Percentiles rank a stretch among this genome's conserved stretches.
phyloP scores from a whole-genome alignment of 2,329 filamentous ascomycete genomes.

The Fusarium hostae region DNA sequence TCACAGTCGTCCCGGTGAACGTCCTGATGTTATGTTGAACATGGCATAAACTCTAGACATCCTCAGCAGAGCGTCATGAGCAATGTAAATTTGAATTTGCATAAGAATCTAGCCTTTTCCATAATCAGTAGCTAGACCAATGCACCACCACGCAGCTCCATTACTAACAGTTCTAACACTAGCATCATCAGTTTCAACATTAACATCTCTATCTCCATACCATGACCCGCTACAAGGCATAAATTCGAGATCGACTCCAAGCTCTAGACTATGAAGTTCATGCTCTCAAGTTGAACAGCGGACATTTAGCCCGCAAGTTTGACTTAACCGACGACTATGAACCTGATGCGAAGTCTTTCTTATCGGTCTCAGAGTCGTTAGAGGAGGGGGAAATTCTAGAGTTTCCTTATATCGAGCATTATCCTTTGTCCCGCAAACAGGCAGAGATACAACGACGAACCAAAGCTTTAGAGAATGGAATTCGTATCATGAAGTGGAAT shows the following conservation, averaged over 20 bases:
- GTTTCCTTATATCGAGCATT: neutral
- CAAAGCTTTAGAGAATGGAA: neutral
- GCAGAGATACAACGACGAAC: neutral
- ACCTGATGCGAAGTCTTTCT: neutral
- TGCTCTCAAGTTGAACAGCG: neutral
- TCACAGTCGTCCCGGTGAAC: too few species aligned
- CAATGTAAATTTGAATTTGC: too few species aligned
- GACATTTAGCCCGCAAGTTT: neutral
- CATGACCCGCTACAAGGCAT: neutral
- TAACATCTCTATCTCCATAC: too few species aligned
- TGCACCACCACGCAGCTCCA: neutral
- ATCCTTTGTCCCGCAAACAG: neutral
- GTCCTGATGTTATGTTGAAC: too few species aligned
- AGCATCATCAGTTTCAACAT: too few species aligned
- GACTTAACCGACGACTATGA: neutral
- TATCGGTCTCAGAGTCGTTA: neutral
- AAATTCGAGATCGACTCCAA: neutral
- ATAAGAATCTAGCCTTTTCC: too few species aligned
- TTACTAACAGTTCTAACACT: fast-evolving
- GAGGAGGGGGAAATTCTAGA: neutral
- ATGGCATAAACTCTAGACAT: neutral
- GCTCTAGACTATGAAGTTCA: neutral
- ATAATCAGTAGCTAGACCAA: too few species aligned
- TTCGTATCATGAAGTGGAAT: neutral
- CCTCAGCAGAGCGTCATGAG: neutral